phyloP scores from a whole-genome alignment of 495 filamentous ascomycete species.

The Talaromyces stipitatus region DNA sequence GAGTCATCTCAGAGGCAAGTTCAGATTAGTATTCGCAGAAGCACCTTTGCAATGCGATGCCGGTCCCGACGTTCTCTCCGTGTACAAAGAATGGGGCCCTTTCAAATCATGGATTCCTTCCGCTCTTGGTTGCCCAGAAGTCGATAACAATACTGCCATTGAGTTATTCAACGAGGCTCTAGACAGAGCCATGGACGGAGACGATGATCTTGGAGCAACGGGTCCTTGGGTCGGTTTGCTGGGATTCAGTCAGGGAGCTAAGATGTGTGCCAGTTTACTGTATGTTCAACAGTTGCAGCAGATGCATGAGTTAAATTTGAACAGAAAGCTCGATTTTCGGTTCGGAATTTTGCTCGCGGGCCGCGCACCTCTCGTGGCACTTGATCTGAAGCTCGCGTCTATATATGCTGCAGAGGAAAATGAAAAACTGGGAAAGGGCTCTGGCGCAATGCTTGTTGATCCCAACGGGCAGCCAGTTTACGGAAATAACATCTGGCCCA shows the following conservation, averaged over 20 bases:
- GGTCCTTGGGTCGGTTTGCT: constrained; percentile 54
- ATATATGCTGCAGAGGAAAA: neutral
- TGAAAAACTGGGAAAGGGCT: neutral
- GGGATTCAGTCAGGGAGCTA: constrained; percentile 53
- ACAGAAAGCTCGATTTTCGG: constrained; percentile 34
- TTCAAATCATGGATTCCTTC: constrained; percentile 53
- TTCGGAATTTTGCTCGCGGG: constrained; percentile 48
- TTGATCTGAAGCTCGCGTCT: constrained; percentile 19
- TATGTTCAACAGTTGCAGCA: constrained; percentile 47
- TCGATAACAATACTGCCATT: constrained; percentile 9
- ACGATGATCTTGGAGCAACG: constrained; percentile 32
- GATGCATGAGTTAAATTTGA: constrained; percentile 34
- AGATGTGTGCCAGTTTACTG: constrained; percentile 43
- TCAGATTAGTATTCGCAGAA: constrained; percentile 54
- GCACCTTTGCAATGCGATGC: constrained; percentile 44
- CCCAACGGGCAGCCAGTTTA: neutral
- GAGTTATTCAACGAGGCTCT: constrained; percentile 15
- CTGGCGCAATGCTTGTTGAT: neutral
- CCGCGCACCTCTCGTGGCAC: constrained; percentile 42
- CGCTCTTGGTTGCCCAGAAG: constrained; percentile 29
- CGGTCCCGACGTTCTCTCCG: constrained; percentile 42
- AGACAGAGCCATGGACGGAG: constrained; percentile 17
- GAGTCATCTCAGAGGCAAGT: constrained; percentile 33
- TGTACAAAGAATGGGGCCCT: constrained; percentile 47
- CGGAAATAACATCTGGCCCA: neutral